These are phyloP conservation scores for Garcia nutans DNA, from an alignment of 345 rosid genomes.

Conservation along the genomic window DNA sequence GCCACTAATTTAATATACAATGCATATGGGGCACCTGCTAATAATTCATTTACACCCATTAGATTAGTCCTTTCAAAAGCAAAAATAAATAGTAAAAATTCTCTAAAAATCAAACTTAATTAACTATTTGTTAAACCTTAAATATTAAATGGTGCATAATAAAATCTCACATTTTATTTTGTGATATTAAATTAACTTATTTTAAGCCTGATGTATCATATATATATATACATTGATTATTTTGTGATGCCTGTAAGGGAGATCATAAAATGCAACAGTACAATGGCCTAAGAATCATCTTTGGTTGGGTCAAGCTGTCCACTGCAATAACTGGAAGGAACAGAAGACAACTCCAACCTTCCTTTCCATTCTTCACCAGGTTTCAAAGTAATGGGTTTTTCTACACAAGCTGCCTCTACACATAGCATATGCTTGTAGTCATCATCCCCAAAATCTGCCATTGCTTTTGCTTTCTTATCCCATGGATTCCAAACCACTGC, in stretches of 20 bases:
- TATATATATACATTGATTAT: no score
- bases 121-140: no score
- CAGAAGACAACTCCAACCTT: constrained; percentile 27
- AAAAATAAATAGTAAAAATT: not conserved
- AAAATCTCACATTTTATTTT: no score
- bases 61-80: not conserved
- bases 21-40: constrained; percentile 13
- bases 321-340: constrained; percentile 32
- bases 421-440: constrained; percentile 65
- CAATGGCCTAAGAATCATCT: not conserved
- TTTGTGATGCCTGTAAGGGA: constrained; percentile 26
- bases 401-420: constrained; percentile 86
- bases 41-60: constrained; percentile 4
- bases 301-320: constrained; percentile 27
- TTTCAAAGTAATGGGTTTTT: constrained; percentile 76
- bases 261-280: not conserved
- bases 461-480: constrained; percentile 87
- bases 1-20: not conserved
- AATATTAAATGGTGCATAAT: no score
- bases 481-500: constrained; percentile 99
- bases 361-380: constrained; percentile 53
- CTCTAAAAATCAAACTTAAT: not conserved
- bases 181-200: no score
- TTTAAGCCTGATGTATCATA: no score
- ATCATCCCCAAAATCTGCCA: constrained; percentile 73